Base-by-base conservation (phyloP, 352 stramenopile genomes). In the Saprolegnia diclina region DNA sequence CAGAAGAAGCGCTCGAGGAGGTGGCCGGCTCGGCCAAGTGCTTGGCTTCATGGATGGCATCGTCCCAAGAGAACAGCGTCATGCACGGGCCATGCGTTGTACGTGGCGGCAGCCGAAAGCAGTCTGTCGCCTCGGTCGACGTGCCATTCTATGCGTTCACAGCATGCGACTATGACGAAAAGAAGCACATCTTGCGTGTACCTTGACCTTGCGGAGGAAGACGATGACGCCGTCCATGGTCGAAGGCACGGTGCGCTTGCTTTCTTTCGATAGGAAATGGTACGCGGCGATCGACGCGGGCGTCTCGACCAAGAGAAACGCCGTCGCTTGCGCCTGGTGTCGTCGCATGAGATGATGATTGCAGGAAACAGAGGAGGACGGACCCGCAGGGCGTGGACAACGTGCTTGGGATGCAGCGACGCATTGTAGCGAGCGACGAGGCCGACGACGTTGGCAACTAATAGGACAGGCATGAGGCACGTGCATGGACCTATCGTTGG, bases 111-210 rank as follows among this genome's bases (percentile, higher is more conserved):
- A 79, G 71, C 45, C 79, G 77, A 46, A 91, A 90, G 67, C 77
- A 89, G 55, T 90, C 81, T n/a, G 89, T 61, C 22, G 73, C 85
- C 57, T 91, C 81, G 24, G 74, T 90, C 19, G 77, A 83, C 56
- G 76, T 75, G 0, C 81, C 80, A 54, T 90, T 89, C 83, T 91
- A 64, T n/a, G n/a, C n/a, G n/a, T n/a, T n/a, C n/a, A n/a, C n/a
- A n/a, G n/a, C n/a, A n/a, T n/a, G n/a, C n/a, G n/a, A n/a, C n/a
- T n/a, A n/a, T n/a, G n/a, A n/a, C n/a, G n/a, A n/a, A n/a, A n/a
- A n/a, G n/a, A n/a, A n/a, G n/a, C n/a, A n/a, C n/a, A n/a, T n/a
- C n/a, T 26, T 48, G 18, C 16, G n/a, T 54, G 29, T 57, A 91
- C 83, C 74, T 90, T 89, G 65, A 87, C 88, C 40, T 86, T 79